Base-by-base conservation (phyloP, 495 filamentous ascomycete species). In the Pyrenopolyporus hunteri region DNA sequence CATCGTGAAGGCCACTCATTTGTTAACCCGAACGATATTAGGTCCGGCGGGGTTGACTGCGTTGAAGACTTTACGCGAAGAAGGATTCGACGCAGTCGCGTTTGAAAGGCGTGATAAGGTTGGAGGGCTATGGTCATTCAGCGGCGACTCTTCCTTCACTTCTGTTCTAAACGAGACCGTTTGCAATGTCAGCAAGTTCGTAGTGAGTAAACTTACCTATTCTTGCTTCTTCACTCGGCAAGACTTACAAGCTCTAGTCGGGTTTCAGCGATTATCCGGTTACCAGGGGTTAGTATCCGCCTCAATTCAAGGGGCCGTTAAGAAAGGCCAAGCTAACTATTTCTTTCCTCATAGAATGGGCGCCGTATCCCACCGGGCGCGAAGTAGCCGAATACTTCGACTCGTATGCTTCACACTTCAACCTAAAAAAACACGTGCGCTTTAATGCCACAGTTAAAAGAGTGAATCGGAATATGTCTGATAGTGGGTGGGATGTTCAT, bases 51-150 rank as follows among this genome's bases (percentile, higher is more conserved):
- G 69, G 45, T 25, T 65, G 10, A 50, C 58, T 2, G 55, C 58
- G 7, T 44, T 64, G 11, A 71, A 64, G 31, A 26, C 25, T 14
- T 42, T 67, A 11, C 44, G 53, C 16, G 63, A 69, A 14, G 68
- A 63, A 25, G 54, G 57, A 6, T 68, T 69, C 31, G 19, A 67
- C 13, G 53, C 40, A 2, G 51, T 65, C 16, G 52, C 33, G 0
- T 66, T 57, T n/a, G 68, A 69, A 40, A 56, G 56, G 32, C 45
- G 62, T 53, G 44, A 69, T 19, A 36, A 37, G 25, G 36, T 63
- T 28, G 57, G 65, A 5, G 61, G 68, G n/a, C 43, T 71, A 2
- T 71, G 59, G 63, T 55, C 50, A 22, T 58, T 55, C 9, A 58
- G 36, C 22, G 17, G n/a, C 1, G 37, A 56, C 19, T 17, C 42